A percentile compares a stretch with the other conserved stretches of the same genome.
phyloP scores from a whole-genome alignment of 164 flowering plant species.

The Chimonanthus salicifolius region DNA sequence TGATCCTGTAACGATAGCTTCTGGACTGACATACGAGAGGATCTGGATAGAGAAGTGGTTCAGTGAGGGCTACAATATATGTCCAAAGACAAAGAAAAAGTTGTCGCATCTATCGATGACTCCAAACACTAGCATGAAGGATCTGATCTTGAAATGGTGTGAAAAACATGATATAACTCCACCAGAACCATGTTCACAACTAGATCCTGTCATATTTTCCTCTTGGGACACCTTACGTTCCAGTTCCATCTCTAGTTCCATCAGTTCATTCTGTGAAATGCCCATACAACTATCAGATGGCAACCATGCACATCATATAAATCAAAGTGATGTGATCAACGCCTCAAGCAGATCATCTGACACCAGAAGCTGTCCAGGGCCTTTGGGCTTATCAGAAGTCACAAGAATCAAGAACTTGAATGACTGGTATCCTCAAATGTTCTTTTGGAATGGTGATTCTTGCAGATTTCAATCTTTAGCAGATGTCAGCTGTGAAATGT shows the following conservation, averaged over 20 bases:
- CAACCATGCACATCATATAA: not conserved
- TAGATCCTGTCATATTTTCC: constrained; percentile 12
- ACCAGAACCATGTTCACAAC: constrained; percentile 21
- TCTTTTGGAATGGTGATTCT: constrained; percentile 10
- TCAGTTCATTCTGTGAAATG: constrained; percentile 48
- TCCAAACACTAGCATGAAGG: constrained; percentile 53
- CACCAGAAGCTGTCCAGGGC: constrained; percentile 16
- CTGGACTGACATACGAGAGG: constrained; percentile 87
- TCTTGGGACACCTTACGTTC: constrained; percentile 12
- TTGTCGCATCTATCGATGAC: constrained; percentile 37
- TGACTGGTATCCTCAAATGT: constrained; percentile 6
- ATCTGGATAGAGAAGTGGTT: constrained; percentile 80
- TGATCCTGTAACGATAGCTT: constrained; percentile 82
- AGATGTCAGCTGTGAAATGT: constrained; percentile 3
- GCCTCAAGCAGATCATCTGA: constrained; percentile 46
- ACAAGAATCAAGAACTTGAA: constrained; percentile 14
- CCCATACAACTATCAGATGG: not conserved
- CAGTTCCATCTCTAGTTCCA: constrained; percentile 27
- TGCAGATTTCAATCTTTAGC: constrained; percentile 13
- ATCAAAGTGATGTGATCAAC: constrained; percentile 43
- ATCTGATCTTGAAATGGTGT: constrained; percentile 65
- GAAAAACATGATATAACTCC: constrained; percentile 17
- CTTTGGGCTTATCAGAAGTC: constrained; percentile 26
- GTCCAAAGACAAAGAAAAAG: constrained; percentile 61
- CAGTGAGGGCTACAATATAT: constrained; percentile 65